Evolutionary conservation across 768 basidiomycete species (phyloP).

Genomic region (Collybiopsis luxurians): DNA sequence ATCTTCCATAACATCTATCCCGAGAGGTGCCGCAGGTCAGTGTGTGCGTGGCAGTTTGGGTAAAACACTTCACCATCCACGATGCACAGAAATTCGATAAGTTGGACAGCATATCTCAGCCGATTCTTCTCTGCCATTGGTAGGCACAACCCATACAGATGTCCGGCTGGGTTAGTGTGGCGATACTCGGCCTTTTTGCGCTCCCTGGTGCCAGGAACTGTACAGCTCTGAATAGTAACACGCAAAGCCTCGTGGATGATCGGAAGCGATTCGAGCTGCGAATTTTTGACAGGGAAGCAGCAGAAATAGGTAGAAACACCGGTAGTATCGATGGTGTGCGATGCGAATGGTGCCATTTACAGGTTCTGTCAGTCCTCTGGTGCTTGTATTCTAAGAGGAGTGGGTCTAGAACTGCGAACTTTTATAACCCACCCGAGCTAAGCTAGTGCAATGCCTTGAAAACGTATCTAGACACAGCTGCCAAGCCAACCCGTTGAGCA

Average conservation of each 20-base stretch:
- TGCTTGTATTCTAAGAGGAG: no score
- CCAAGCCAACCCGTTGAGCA: no score
- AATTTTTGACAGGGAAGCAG: background rate
- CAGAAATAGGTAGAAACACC: background rate
- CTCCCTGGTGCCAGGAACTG: conserved; percentile 11
- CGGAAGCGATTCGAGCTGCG: background rate
- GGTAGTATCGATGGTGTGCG: background rate
- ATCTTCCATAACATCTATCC: conserved; percentile 21
- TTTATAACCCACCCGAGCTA: no score
- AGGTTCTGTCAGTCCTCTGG: no score
- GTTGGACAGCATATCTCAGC: conserved; percentile 18
- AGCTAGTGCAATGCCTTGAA: no score
- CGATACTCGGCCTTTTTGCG: conserved; percentile 15
- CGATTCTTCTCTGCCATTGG: conserved; percentile 16
- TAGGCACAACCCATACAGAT: conserved; percentile 18
- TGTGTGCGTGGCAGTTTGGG: background rate
- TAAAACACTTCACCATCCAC: conserved; percentile 18
- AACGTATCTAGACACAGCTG: no score
- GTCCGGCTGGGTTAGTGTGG: conserved; percentile 18
- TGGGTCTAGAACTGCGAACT: no score
- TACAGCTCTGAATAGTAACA: background rate
- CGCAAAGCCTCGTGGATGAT: background rate
- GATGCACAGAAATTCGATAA: conserved; percentile 22
- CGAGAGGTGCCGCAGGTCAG: background rate
- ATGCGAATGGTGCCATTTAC: conserved; percentile 3